These are phyloP conservation scores for Apiospora phragmitis DNA, from an alignment of 2,329 filamentous ascomycete genomes.

Conservation along the genomic window DNA sequence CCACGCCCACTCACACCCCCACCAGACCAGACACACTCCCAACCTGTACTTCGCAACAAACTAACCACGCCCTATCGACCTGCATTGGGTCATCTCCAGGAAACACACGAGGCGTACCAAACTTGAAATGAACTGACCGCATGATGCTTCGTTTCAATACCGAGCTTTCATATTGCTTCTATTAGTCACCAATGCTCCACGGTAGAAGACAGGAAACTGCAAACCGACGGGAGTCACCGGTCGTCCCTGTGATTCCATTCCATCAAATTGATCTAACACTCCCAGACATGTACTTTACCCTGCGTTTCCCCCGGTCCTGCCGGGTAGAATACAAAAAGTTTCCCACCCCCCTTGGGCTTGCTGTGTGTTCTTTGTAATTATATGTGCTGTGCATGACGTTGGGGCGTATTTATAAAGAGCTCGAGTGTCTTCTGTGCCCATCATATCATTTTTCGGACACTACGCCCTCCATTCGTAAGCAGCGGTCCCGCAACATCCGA, in stretches of 20 bases:
- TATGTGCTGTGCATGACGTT: background rate
- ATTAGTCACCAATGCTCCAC: background rate
- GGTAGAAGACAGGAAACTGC: background rate
- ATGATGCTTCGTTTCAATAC: background rate
- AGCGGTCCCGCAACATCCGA: conserved; percentile 3
- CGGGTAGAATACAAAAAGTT: background rate
- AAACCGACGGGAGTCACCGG: background rate
- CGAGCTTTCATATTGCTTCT: background rate
- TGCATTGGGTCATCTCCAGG: background rate
- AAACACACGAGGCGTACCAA: background rate
- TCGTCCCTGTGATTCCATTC: background rate
- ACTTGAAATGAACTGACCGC: background rate
- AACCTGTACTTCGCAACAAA: background rate
- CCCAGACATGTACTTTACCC: background rate
- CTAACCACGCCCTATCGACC: background rate
- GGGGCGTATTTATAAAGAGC: background rate
- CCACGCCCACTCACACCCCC: background rate
- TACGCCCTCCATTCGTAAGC: background rate
- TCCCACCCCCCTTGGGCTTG: background rate
- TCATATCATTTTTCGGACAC: background rate
- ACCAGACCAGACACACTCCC: background rate
- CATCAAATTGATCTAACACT: background rate
- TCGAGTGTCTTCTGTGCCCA: background rate
- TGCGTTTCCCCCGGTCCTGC: background rate
- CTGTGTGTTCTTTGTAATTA: background rate